phyloP scores from a whole-genome alignment of 371 early-diverging fungal genomes.

The Mortierella sp. region DNA sequence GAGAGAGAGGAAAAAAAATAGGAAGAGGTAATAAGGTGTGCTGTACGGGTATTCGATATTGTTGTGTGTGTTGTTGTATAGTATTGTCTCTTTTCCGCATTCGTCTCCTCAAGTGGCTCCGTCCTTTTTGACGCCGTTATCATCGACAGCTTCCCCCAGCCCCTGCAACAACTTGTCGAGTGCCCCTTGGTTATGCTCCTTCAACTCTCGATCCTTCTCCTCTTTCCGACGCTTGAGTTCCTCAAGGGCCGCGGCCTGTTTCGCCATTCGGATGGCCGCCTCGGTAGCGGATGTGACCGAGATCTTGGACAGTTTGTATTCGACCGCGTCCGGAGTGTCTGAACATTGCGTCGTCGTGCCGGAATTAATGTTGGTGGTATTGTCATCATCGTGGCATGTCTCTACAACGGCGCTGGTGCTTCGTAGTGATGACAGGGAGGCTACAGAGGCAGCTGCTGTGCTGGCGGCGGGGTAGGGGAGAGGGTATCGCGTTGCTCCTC shows the following conservation, averaged over 20 bases:
- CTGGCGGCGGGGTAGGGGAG: slow-evolving; percentile 16
- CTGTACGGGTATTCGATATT: neutral
- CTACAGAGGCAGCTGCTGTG: slow-evolving; percentile 8
- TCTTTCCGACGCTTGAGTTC: slow-evolving; percentile 26
- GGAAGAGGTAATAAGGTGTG: neutral
- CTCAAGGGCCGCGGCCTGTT: slow-evolving; percentile 34
- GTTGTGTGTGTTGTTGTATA: neutral
- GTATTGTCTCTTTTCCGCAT: neutral
- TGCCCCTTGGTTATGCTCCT: slow-evolving; percentile 27
- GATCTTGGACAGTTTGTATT: slow-evolving; percentile 46
- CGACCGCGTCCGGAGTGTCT: slow-evolving; percentile 5
- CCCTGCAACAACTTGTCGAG: slow-evolving; percentile 37
- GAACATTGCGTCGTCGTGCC: neutral
- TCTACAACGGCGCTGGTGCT: neutral
- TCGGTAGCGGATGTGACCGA: slow-evolving; percentile 31
- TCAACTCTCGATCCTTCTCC: slow-evolving; percentile 27
- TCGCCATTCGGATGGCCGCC: slow-evolving; percentile 31
- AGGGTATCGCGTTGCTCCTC: slow-evolving; percentile 21
- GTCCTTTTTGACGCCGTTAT: neutral
- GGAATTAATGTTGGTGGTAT: neutral
- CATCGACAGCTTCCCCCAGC: slow-evolving; percentile 13
- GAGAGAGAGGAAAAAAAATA: slow-evolving; percentile 4
- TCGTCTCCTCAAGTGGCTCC: neutral
- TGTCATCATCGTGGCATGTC: neutral
- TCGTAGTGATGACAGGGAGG: neutral